Percentiles rank a stretch among this genome's conserved stretches.
phyloP scores from a whole-genome alignment of 1,284 basidiomycete genomes.

The Dichomitus squalens region DNA sequence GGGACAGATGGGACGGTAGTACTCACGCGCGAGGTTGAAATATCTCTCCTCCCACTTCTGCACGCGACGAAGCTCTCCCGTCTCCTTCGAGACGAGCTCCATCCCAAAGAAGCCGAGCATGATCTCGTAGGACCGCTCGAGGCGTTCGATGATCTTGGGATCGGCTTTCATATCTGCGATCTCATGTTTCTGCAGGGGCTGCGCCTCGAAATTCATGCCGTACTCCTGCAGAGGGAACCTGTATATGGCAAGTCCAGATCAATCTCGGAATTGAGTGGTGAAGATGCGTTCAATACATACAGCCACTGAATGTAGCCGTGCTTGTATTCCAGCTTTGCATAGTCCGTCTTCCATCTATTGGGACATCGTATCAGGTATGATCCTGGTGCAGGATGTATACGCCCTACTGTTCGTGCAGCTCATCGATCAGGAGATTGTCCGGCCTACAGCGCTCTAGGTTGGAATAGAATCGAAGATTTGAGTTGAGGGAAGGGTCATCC shows the following conservation, averaged over 20 bases:
- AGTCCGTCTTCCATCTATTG: conserved; percentile 65
- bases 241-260: background rate
- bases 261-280: background rate
- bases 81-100: conserved; percentile 55
- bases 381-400: background rate
- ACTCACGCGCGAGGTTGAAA: conserved; percentile 67
- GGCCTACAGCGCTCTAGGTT: conserved; percentile 60
- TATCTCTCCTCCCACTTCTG: conserved; percentile 53
- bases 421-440: conserved; percentile 62
- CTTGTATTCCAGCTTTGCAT: conserved; percentile 63
- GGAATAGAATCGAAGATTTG: conserved; percentile 68
- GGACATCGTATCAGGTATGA: background rate
- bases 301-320: conserved; percentile 79
- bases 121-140: conserved; percentile 63
- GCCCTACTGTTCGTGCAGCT: conserved; percentile 59
- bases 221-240: conserved; percentile 72
- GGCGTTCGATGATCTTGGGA: conserved; percentile 48
- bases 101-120: conserved; percentile 81
- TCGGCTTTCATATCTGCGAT: conserved; percentile 60
- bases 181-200: conserved; percentile 68
- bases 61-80: conserved; percentile 54
- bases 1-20: background rate
- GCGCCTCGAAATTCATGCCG: conserved; percentile 70
- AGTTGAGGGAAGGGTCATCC: conserved; percentile 42
- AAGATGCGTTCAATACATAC: conserved; percentile 42